Evolutionary conservation across 2,329 filamentous ascomycete genomes (phyloP).

Genomic region (Cladosporium sp.): DNA sequence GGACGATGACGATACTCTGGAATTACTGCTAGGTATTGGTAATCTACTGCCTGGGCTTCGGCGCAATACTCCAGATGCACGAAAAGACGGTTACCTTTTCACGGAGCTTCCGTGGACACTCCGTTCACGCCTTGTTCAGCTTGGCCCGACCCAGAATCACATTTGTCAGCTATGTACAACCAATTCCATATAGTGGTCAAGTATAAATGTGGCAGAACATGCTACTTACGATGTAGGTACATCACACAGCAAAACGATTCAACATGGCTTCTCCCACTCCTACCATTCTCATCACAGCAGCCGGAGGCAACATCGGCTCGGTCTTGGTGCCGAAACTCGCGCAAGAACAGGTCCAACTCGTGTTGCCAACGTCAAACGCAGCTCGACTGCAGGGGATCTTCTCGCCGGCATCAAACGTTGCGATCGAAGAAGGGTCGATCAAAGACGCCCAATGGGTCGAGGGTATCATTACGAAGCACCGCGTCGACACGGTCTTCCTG

Average conservation of each 20-base stretch:
- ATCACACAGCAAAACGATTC: too few relatives aligned
- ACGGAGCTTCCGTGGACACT: background rate
- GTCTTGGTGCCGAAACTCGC: conserved; percentile 22
- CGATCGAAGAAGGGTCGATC: conserved; percentile 25
- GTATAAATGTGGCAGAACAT: background rate
- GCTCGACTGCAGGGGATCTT: conserved; percentile 6
- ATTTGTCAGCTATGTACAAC: background rate
- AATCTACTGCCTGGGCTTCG: background rate
- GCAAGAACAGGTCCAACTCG: conserved; percentile 21
- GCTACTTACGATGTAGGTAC: background rate
- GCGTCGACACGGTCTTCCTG: conserved; percentile 25
- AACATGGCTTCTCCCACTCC: background rate
- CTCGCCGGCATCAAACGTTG: conserved; percentile 15
- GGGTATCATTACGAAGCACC: conserved; percentile 22
- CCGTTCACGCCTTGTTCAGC: background rate
- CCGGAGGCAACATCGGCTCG: conserved; percentile 24
- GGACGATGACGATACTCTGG: too few relatives aligned
- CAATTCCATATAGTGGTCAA: background rate
- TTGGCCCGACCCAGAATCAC: background rate
- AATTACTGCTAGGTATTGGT: background rate
- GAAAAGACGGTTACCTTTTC: background rate
- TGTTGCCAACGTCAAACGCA: conserved; percentile 26
- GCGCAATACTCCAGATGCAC: background rate
- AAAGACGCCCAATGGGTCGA: conserved; percentile 24
- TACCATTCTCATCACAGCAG: conserved; percentile 23